These are phyloP conservation scores for Boletellus ananas DNA, from an alignment of 768 basidiomycete species.

Conservation along the genomic window DNA sequence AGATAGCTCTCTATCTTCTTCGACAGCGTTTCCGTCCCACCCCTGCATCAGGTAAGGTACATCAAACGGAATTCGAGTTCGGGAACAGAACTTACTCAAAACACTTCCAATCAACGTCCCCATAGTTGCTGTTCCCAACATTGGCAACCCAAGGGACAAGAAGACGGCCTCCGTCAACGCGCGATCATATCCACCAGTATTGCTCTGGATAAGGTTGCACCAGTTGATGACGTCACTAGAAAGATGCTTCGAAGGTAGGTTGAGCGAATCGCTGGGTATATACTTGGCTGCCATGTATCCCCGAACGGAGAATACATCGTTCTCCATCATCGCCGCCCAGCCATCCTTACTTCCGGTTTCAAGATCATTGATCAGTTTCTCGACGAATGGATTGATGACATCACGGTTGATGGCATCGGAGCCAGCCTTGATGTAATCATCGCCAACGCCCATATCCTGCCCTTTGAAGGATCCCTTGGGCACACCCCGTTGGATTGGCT, in stretches of 20 bases:
- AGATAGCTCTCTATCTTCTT: constrained; percentile 23
- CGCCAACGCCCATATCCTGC: background rate
- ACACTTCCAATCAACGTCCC: constrained; percentile 26
- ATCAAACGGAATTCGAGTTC: too few species aligned
- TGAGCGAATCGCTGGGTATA: constrained; percentile 17
- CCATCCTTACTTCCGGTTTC: constrained; percentile 11
- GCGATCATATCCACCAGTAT: constrained; percentile 32
- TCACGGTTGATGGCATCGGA: background rate
- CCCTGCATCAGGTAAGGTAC: constrained; percentile 7
- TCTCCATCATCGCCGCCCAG: constrained; percentile 25
- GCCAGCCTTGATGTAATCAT: background rate
- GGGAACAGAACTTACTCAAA: constrained; percentile 23
- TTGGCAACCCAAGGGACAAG: constrained; percentile 21
- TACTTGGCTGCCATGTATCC: background rate
- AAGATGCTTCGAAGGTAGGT: constrained; percentile 18
- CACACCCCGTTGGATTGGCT: background rate
- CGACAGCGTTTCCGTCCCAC: constrained; percentile 23
- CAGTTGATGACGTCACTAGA: constrained; percentile 29
- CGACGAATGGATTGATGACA: background rate
- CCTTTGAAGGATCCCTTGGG: background rate
- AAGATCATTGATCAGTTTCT: constrained; percentile 19
- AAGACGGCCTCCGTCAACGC: constrained; percentile 36
- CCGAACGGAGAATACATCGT: constrained; percentile 30
- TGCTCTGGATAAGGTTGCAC: constrained; percentile 29
- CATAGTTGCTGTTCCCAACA: background rate